A percentile compares a stretch with the other conserved stretches of the same genome.
phyloP scores from a whole-genome alignment of 2,329 filamentous ascomycete species.

The Coccinonectria pachysandricola region DNA sequence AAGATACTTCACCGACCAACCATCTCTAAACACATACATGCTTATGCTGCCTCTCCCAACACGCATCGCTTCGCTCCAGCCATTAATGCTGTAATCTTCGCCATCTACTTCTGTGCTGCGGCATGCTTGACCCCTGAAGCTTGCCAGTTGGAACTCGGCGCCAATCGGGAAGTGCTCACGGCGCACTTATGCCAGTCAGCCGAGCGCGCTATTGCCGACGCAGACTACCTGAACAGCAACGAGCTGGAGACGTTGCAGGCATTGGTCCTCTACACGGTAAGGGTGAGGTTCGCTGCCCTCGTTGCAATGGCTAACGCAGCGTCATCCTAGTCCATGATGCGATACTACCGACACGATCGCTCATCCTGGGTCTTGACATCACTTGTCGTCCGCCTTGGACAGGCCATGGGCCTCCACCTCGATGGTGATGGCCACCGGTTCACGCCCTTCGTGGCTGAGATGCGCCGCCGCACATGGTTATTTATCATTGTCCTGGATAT shows the following conservation, averaged over 20 bases:
- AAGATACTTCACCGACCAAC: conserved; percentile 36
- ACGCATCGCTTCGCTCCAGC: conserved; percentile 10
- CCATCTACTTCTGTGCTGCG: conserved; percentile 32
- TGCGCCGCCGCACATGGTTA: conserved; percentile 52
- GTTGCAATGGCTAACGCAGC: no score
- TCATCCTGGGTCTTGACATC: conserved; percentile 32
- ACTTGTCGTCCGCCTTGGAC: conserved; percentile 32
- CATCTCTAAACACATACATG: conserved; percentile 18
- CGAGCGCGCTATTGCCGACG: conserved; percentile 30
- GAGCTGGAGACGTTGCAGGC: conserved; percentile 32
- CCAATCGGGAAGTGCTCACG: conserved; percentile 23
- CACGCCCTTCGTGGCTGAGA: conserved; percentile 44
- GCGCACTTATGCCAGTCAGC: conserved; percentile 22
- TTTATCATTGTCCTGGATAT: conserved; percentile 53
- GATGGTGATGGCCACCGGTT: conserved; percentile 28
- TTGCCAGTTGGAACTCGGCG: conserved; percentile 24
- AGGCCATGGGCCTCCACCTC: conserved; percentile 31
- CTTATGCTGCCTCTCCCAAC: conserved; percentile 14
- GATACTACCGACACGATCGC: conserved; percentile 26
- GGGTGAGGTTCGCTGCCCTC: no score
- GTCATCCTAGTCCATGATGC: conserved; percentile 28
- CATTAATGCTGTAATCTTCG: conserved; percentile 29
- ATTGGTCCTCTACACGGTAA: conserved; percentile 29
- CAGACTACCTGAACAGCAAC: conserved; percentile 32
- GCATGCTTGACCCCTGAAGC: conserved; percentile 22